Conservation (phyloP, 2,329 filamentous ascomycete species). For the Nothophaeocryptopus gaeumannii region DNA sequence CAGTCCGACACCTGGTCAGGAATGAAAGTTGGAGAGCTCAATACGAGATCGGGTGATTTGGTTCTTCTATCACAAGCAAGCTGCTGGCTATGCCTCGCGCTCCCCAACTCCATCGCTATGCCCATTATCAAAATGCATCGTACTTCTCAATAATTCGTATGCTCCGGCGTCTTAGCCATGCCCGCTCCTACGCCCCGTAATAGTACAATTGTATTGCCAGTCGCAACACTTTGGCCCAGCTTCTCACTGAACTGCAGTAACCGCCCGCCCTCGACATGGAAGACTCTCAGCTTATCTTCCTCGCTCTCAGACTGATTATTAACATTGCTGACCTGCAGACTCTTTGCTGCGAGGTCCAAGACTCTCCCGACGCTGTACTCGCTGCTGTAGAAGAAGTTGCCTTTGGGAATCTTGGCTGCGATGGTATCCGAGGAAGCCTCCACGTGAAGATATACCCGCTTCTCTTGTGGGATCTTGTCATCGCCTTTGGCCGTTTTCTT, state of each 20-base stretch:
- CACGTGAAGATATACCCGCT: constrained; percentile 85
- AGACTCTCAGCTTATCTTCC: constrained; percentile 78
- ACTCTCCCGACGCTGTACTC: constrained; percentile 89
- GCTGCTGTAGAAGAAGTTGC: constrained; percentile 50
- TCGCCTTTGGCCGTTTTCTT: constrained; percentile 92
- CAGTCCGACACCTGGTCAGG: not conserved
- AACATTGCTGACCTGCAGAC: constrained; percentile 75
- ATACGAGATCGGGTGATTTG: not conserved
- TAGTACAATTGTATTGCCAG: constrained; percentile 86
- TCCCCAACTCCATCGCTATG: too few species aligned
- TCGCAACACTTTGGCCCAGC: constrained; percentile 67
- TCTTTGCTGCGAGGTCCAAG: constrained; percentile 73
- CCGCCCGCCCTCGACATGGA: constrained; percentile 86
- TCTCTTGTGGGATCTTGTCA: constrained; percentile 72
- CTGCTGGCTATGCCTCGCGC: too few species aligned
- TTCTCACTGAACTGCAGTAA: constrained; percentile 86
- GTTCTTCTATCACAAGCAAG: not conserved
- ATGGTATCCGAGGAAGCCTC: constrained; percentile 87
- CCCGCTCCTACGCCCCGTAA: constrained; percentile 77
- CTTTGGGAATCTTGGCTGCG: constrained; percentile 72
- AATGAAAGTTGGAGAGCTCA: not conserved
- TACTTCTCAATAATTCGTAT: constrained; percentile 14
- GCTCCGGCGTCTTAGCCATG: constrained; percentile 32
- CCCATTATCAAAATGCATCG: not conserved
- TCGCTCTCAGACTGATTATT: constrained; percentile 77